Conservation (phyloP, 768 basidiomycete species). For the Fomitopsis serialis region DNA sequence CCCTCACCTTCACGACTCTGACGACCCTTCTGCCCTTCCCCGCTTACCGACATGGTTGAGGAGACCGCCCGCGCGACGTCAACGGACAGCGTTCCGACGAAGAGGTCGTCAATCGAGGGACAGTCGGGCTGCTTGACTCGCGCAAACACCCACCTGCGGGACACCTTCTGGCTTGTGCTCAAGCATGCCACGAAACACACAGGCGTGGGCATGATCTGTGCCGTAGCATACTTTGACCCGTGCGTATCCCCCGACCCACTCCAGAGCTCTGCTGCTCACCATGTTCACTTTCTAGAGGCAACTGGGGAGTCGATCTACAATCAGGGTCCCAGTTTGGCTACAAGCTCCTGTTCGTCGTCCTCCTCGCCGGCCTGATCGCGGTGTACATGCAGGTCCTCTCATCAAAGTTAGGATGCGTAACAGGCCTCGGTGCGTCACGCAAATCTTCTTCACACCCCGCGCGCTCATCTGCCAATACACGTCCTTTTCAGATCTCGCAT, state of each 20-base stretch:
- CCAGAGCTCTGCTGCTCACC: background rate
- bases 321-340: conserved; percentile 86
- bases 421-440: conserved; percentile 57
- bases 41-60: no score
- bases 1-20: no score
- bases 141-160: background rate
- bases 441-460: background rate
- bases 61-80: no score
- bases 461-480: background rate
- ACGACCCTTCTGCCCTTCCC: no score
- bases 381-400: conserved; percentile 82
- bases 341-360: conserved; percentile 77
- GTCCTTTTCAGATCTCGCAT: conserved; percentile 33
- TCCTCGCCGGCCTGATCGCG: conserved; percentile 78
- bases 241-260: conserved; percentile 29
- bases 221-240: conserved; percentile 89
- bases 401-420: conserved; percentile 76
- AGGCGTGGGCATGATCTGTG: conserved; percentile 82
- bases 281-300: conserved; percentile 44
- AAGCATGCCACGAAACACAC: conserved; percentile 57
- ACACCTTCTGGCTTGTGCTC: conserved; percentile 9
- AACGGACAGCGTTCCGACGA: no score
- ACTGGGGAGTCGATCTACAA: conserved; percentile 88
- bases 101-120: no score
- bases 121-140: background rate